Percentiles rank a stretch among this genome's conserved stretches.
Evolutionary conservation across 192 early-diverging fungal species (phyloP).

Genomic region (Chytriomyces sp.): DNA sequence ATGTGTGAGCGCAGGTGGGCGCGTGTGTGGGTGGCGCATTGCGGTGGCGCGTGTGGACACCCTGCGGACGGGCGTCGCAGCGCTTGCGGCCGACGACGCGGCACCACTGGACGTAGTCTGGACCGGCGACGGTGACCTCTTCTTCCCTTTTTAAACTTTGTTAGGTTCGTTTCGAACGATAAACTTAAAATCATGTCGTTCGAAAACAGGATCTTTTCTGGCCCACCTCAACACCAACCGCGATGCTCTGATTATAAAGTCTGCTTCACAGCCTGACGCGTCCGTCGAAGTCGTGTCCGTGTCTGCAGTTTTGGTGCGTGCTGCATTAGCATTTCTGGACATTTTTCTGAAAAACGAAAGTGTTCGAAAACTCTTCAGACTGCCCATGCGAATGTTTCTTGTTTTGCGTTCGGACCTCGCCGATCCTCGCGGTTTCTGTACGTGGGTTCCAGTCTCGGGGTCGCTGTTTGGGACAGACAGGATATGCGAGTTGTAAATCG

Average conservation of each 20-base stretch:
- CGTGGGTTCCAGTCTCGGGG: constrained; percentile 21
- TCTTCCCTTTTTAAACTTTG: neutral
- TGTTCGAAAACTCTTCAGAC: neutral
- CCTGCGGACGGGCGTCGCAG: neutral
- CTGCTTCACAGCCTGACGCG: neutral
- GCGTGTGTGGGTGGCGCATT: neutral
- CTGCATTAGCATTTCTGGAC: neutral
- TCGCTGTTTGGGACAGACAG: constrained; percentile 41
- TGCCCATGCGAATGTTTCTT: neutral
- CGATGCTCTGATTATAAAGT: neutral
- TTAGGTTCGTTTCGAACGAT: neutral
- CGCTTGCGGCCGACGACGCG: neutral
- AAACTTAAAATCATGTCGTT: neutral
- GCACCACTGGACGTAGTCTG: neutral
- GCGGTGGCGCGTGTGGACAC: constrained; percentile 1
- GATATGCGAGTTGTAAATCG: constrained; percentile 3
- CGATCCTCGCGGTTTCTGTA: constrained; percentile 30
- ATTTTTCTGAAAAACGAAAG: neutral
- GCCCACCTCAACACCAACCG: neutral
- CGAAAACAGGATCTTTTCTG: too few relatives aligned
- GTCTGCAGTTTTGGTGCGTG: neutral
- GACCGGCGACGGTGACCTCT: neutral
- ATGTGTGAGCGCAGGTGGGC: neutral
- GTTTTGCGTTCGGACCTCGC: constrained; percentile 27
- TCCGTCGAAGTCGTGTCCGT: neutral